Base-by-base conservation (phyloP, 1,284 basidiomycete genomes). In the Inonotus obliquus region DNA sequence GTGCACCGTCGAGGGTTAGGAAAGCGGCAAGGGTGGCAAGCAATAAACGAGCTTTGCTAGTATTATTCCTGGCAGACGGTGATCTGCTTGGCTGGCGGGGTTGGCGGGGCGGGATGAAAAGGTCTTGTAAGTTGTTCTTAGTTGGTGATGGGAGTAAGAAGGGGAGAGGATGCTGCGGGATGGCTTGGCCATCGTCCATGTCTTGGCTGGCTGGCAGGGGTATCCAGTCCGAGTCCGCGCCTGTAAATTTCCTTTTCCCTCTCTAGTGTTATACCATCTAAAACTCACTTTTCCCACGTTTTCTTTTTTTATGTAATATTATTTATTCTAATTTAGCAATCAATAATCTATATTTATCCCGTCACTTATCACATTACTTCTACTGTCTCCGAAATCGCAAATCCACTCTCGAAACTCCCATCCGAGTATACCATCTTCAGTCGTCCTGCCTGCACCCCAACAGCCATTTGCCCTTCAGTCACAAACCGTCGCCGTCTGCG, bases 361-460 rank as follows among this genome's bases (percentile, higher is more conserved):
- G 11, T 37, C 1, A 29, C 56, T 44, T 58, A 57, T 23, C 17
- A 58, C 48, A 19, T 6, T 9, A 9, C 21, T 23, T 19, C 37
- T 38, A 25, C 38, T 13, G 27, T 14, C 4, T 17, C 53, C 59
- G 45, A 44, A 14, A 37, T 49, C 62, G 25, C 19, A 38, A 41
- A 41, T 29, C 39, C 55, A 49, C 48, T 32, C 85, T 84, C 67
- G 84, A 83, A 64, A 80, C 77, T 52, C 79, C 76, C 61, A 68
- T 70, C 44, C 73, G 72, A n/a, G 70, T 90, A 92, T 75, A 90
- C 79, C 63, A 94, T 73, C 72, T 85, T 86, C 79, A 92, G 93
- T 64, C 80, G 82, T 54, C 84, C 81, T 60, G 82, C 67, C 57
- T 81, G 80, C 53, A 94, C 81, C 65, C 86, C 83, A 65, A 92